A percentile compares a stretch with the other conserved stretches of the same genome.
phyloP scores from a whole-genome alignment of 306 rosid species.

The Astragalus glycyphyllos region DNA sequence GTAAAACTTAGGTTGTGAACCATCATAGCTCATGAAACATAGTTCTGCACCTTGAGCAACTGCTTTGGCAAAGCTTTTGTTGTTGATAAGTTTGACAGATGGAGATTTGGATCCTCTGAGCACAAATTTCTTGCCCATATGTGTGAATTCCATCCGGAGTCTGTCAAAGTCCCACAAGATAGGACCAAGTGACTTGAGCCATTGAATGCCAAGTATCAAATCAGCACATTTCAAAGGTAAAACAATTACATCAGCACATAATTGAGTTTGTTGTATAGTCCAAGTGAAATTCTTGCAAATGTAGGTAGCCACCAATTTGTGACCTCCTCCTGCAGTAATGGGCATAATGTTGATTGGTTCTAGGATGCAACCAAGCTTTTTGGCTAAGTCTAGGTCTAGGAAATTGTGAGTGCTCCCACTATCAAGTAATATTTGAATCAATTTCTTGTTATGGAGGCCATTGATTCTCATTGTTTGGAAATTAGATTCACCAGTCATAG shows the following conservation, averaged over 20 bases:
- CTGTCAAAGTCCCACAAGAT: background rate
- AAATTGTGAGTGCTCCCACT: too few species aligned
- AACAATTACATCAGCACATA: background rate
- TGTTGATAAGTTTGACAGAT: background rate
- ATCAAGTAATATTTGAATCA: too few species aligned
- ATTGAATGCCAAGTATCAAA: background rate
- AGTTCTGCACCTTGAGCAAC: background rate
- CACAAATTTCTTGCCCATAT: background rate
- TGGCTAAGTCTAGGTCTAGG: too few species aligned
- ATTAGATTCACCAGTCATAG: too few species aligned
- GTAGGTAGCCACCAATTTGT: background rate
- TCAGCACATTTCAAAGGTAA: background rate
- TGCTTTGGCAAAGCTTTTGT: background rate
- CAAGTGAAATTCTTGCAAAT: background rate
- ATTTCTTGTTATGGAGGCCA: too few species aligned
- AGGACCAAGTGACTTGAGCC: background rate
- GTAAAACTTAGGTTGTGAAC: too few species aligned
- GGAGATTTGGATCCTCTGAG: background rate
- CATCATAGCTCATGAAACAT: background rate
- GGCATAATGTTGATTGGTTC: background rate
- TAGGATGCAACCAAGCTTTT: background rate
- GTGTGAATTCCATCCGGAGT: background rate
- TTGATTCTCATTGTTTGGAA: too few species aligned
- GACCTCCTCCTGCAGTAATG: background rate
- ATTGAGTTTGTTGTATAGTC: background rate